Percentiles rank a stretch among this genome's conserved stretches.
Evolutionary conservation across 148 eudicot species (phyloP).

Genomic region (Chenopodium formosanum): DNA sequence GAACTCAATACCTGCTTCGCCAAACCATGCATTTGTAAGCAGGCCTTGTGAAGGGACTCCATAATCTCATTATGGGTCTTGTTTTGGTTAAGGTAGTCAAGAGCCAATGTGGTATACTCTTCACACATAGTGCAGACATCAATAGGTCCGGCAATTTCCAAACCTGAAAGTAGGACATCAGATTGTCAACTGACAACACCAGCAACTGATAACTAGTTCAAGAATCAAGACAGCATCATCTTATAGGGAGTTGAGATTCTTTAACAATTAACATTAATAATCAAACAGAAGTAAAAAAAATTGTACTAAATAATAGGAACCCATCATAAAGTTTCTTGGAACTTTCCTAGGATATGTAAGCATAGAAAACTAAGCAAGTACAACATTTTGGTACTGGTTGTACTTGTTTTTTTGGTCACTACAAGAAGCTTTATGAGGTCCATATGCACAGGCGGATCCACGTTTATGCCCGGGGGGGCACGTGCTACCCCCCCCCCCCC

Average conservation of each 20-base stretch:
- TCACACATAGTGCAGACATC: slow-evolving; percentile 65
- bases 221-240: not conserved
- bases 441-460: too few relatives aligned
- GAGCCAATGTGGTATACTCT: slow-evolving; percentile 57
- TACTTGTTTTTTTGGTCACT: not conserved
- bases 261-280: not conserved
- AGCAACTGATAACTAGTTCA: not conserved
- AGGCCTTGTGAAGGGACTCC: slow-evolving; percentile 57
- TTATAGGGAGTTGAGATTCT: not conserved
- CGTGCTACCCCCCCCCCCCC: too few relatives aligned
- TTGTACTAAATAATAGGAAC: not conserved
- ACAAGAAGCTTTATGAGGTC: not conserved
- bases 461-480: too few relatives aligned
- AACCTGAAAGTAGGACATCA: slow-evolving; percentile 17
- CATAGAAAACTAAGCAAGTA: not conserved
- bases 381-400: not conserved
- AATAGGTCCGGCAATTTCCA: slow-evolving; percentile 29
- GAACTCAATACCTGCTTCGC: slow-evolving; percentile 47
- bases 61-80: slow-evolving; percentile 66
- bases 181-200: slow-evolving; percentile 7
- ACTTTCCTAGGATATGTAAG: not conserved
- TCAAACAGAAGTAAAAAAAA: not conserved
- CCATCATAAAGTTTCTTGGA: not conserved
- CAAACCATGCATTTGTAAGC: slow-evolving; percentile 52
- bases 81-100: slow-evolving; percentile 55